A percentile compares a stretch with the other conserved stretches of the same genome.
phyloP scores from a whole-genome alignment of 345 rosid species.

The Schrenkiella parvula region DNA sequence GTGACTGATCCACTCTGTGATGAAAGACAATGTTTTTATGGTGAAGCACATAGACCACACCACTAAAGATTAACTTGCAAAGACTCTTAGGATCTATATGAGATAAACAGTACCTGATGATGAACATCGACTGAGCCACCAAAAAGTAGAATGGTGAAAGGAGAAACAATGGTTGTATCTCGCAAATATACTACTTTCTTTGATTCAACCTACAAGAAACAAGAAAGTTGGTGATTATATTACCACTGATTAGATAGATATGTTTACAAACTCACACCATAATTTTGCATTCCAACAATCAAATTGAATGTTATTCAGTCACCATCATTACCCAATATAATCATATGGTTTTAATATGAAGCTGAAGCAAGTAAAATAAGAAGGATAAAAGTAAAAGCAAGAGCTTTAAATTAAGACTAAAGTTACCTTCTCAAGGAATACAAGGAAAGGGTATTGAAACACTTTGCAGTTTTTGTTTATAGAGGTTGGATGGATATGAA shows the following conservation, averaged over 20 bases:
- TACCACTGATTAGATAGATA: not conserved
- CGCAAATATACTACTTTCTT: conserved; percentile 63
- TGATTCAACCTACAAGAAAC: conserved; percentile 66
- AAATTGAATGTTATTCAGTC: not conserved
- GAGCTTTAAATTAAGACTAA: not conserved
- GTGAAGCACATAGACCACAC: not conserved
- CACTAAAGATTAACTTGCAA: not conserved
- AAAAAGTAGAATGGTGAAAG: conserved; percentile 75
- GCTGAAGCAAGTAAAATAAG: too few relatives aligned
- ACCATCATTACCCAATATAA: not conserved
- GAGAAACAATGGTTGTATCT: conserved; percentile 78
- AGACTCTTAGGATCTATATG: not conserved
- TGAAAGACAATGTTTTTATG: not conserved
- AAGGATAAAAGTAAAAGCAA: not conserved
- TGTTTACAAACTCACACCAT: too few relatives aligned
- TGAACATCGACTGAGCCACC: conserved; percentile 82
- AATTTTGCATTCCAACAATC: not conserved
- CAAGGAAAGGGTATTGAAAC: conserved; percentile 72
- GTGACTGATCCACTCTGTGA: conserved; percentile 61
- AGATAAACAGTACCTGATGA: conserved; percentile 59
- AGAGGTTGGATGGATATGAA: conserved; percentile 72
- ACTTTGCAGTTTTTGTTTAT: conserved; percentile 55
- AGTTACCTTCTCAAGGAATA: conserved; percentile 80
- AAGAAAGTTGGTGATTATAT: not conserved
- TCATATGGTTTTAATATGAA: not conserved